Conservation (phyloP, 2,329 filamentous ascomycete genomes). For the Scedosporium aurantiacum region DNA sequence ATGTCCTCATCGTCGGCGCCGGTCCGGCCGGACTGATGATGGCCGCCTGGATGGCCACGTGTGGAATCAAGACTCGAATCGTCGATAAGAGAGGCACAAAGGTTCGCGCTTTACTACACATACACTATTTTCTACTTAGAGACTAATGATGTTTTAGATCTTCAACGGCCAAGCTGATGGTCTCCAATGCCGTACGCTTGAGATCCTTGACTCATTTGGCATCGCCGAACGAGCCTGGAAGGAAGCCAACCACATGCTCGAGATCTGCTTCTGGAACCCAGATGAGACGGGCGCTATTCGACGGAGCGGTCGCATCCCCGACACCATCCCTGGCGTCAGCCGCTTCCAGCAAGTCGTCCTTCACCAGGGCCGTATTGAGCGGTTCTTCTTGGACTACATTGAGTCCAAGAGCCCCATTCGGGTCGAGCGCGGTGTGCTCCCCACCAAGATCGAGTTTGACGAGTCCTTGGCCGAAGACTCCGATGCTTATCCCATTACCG, state of each 20-base stretch:
- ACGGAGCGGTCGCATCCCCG: conserved; percentile 48
- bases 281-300: conserved; percentile 44
- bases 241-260: conserved; percentile 39
- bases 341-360: conserved; percentile 56
- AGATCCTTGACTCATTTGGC: conserved; percentile 65
- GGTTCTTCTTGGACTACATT: conserved; percentile 53
- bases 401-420: conserved; percentile 14
- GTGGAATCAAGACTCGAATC: conserved; percentile 28
- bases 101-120: not conserved
- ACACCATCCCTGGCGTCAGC: conserved; percentile 50
- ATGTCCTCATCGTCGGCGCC: conserved; percentile 32
- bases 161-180: conserved; percentile 31
- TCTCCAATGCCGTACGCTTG: conserved; percentile 53
- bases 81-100: conserved; percentile 28
- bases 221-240: conserved; percentile 54
- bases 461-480: conserved; percentile 35
- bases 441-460: conserved; percentile 43
- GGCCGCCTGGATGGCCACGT: conserved; percentile 29
- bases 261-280: conserved; percentile 44
- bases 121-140: conserved; percentile 7
- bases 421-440: conserved; percentile 51
- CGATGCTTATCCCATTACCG: conserved; percentile 47
- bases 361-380: conserved; percentile 61
- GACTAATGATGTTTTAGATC: conserved; percentile 18
- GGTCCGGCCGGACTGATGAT: conserved; percentile 34